Evolutionary conservation across 768 basidiomycete species (phyloP), one percentile per base, ranked within the genome.

Genomic region (Collybiopsis confluens): DNA sequence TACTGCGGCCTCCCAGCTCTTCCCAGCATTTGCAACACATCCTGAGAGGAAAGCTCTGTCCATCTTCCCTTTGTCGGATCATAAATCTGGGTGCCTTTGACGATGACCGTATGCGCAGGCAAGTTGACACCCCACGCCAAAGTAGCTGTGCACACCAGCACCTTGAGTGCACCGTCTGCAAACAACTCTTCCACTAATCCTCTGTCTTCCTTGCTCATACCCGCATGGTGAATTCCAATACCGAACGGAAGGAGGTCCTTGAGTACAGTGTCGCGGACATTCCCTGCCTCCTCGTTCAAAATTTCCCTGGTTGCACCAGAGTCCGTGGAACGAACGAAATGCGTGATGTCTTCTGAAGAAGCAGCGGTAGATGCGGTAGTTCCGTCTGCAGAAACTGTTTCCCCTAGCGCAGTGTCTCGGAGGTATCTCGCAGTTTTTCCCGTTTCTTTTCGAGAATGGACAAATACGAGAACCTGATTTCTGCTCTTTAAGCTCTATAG

Each of bases 41-140:
- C 97, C 68, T 98, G 97, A 1, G 88, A 85, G 1, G 92, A 95
- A 5, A 98, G 72, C 67, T 98, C 97, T 3, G 90, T 88, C 97
- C 97, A 99, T 3, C 90, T 85, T 18, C 97, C 97, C 71, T 98
- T 97, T 70, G 97, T 95, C 0, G 97, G 97, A 68, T 97, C 98
- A 72, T 98, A 99, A 57, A 98, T 95, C 71, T 98, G 95, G 0
- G 97, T 98, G n/a, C 97, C 97, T 68, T 98, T 99, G 78, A 99
- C 98, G 73, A 98, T 93, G 70, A 98, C 96, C 7, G 92, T 89
- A 59, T 98, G 97, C 1, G 95, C 96, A 2, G 97, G 97, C 0
- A 98, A 74, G 65, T 99, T 99, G 70, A 99, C 96, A 74, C 96
- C 97, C 97, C 97, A 99, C 1, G 97, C 97, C 35, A 99, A 85